Evolutionary conservation across 2,329 filamentous ascomycete genomes (phyloP).

Genomic region (Colletotrichum lupini): DNA sequence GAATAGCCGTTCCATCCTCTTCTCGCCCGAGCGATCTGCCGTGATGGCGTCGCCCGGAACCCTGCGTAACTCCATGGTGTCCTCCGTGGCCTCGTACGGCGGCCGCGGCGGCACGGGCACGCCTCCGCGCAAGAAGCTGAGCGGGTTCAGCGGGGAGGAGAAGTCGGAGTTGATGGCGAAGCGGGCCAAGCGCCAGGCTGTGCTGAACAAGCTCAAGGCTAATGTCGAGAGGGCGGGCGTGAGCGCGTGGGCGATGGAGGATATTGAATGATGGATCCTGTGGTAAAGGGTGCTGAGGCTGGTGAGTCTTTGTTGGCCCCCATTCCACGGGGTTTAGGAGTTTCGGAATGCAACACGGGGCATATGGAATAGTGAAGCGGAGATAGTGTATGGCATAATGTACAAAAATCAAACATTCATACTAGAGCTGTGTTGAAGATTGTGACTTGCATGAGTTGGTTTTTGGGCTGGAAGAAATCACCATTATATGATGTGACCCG

Average conservation of each 20-base stretch:
- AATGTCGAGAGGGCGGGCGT: conserved; percentile 62
- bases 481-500: background rate
- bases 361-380: conserved; percentile 16
- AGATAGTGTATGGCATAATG: conserved; percentile 34
- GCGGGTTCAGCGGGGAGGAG: conserved; percentile 69
- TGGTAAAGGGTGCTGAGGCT: background rate
- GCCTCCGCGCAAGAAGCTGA: conserved; percentile 70
- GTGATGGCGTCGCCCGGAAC: conserved; percentile 51
- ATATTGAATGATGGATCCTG: conserved; percentile 51
- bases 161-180: conserved; percentile 67
- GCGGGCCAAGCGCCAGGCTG: conserved; percentile 62
- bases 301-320: background rate
- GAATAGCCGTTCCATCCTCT: conserved; percentile 46
- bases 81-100: conserved; percentile 51
- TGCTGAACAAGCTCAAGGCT: conserved; percentile 62
- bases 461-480: background rate
- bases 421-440: background rate
- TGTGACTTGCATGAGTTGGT: background rate
- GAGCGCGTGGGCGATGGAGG: conserved; percentile 61
- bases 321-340: background rate
- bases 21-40: conserved; percentile 54
- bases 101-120: conserved; percentile 46
- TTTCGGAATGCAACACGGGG: conserved; percentile 21
- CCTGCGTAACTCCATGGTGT: conserved; percentile 55
- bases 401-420: conserved; percentile 23